Conservation (phyloP, 208 protist species). For the Plasmodiophora brassicae region DNA sequence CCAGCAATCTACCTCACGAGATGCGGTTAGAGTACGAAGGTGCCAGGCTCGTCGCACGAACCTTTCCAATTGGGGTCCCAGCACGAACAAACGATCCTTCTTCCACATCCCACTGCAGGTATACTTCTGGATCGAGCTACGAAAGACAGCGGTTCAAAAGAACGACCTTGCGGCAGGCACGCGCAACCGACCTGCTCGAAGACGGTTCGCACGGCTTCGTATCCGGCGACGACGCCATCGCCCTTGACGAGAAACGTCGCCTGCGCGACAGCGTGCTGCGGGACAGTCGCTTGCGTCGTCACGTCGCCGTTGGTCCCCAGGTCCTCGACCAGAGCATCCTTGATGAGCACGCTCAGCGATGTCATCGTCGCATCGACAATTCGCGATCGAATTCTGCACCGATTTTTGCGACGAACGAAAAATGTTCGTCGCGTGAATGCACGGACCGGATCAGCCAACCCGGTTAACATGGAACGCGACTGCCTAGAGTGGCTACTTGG, state of each 20-base stretch:
- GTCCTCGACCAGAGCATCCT: background rate
- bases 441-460: too few relatives aligned
- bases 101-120: background rate
- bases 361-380: too few relatives aligned
- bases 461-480: too few relatives aligned
- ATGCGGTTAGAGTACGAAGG: too few relatives aligned
- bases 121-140: background rate
- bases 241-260: background rate
- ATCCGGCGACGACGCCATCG: background rate
- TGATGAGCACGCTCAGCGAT: too few relatives aligned
- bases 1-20: too few relatives aligned
- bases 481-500: too few relatives aligned
- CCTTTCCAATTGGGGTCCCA: background rate
- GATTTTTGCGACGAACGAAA: too few relatives aligned
- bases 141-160: background rate
- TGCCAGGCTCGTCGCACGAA: background rate
- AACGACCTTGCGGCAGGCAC: background rate
- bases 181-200: background rate
- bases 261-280: background rate
- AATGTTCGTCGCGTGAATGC: too few relatives aligned
- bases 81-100: background rate
- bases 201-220: background rate
- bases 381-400: too few relatives aligned
- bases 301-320: background rate
- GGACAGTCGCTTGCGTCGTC: conserved; percentile 10